Evolutionary conservation across 163 green algal genomes (phyloP).

Genomic region (Coccomyxa subellipsoidea): DNA sequence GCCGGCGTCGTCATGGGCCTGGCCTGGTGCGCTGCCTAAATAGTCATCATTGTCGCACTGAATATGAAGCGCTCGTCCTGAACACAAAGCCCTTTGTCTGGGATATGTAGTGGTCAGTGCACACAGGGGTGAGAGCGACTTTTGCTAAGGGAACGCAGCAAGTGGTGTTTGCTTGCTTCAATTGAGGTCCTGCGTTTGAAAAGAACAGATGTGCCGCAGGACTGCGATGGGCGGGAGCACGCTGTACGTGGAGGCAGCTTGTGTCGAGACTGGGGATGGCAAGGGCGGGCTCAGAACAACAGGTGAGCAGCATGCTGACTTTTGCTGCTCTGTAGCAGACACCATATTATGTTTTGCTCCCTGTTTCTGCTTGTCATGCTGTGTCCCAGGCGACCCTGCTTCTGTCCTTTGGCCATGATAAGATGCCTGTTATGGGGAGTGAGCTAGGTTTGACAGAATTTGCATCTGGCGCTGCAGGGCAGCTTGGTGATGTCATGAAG

Average conservation of each 20-base stretch:
- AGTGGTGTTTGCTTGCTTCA: too few relatives aligned
- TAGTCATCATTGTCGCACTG: too few relatives aligned
- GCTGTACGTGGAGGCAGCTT: slow-evolving; percentile 89
- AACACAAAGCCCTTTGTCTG: too few relatives aligned
- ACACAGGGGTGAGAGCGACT: too few relatives aligned
- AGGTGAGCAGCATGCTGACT: slow-evolving; percentile 33
- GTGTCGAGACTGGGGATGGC: slow-evolving; percentile 63
- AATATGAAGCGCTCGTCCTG: too few relatives aligned
- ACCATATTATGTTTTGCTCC: background rate
- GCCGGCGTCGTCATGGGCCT: slow-evolving; percentile 92
- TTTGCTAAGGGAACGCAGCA: too few relatives aligned
- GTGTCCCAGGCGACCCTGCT: background rate
- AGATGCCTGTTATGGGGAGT: too few relatives aligned
- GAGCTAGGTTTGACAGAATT: background rate
- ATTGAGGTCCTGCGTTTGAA: too few relatives aligned
- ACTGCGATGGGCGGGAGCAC: slow-evolving; percentile 84
- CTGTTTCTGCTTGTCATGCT: background rate
- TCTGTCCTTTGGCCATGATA: background rate
- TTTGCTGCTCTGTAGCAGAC: background rate
- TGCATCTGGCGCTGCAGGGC: slow-evolving; percentile 45
- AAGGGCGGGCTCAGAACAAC: slow-evolving; percentile 71
- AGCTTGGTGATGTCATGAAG: slow-evolving; percentile 96
- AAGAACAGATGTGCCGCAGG: too few relatives aligned
- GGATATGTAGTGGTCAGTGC: too few relatives aligned
- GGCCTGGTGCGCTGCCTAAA: slow-evolving; percentile 84